Evolutionary conservation across 148 eudicot genomes (phyloP).

Genomic region (Vaccinium macrocarpon): DNA sequence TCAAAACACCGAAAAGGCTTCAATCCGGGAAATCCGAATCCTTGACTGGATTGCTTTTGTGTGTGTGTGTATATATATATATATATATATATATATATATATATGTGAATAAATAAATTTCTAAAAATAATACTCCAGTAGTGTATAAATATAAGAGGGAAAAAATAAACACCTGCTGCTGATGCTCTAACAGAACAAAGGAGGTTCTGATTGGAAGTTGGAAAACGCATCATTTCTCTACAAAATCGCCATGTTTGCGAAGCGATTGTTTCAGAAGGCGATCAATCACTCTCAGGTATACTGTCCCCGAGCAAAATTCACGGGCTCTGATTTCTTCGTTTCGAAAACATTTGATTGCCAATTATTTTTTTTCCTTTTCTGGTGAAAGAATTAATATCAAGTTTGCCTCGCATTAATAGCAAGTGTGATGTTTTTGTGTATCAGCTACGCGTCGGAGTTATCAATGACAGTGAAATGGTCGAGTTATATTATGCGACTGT

Average conservation of each 20-base stretch:
- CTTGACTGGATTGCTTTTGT: no score
- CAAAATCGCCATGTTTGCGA: slow-evolving; percentile 35
- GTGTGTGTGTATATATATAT: no score
- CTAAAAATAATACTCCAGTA: no score
- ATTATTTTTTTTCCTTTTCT: no score
- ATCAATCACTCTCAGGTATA: slow-evolving; percentile 17
- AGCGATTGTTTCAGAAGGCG: slow-evolving; percentile 38
- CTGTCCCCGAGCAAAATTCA: background rate
- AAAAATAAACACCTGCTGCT: background rate
- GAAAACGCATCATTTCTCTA: background rate
- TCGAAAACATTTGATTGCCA: background rate
- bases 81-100: no score
- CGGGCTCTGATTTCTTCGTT: background rate
- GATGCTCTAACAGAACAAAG: background rate
- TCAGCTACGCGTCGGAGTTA: background rate
- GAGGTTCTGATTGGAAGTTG: background rate
- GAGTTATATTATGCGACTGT: no score
- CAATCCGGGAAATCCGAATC: no score
- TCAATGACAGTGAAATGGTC: background rate
- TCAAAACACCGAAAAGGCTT: no score
- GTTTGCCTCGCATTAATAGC: background rate
- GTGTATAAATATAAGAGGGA: background rate
- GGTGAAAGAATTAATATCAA: background rate
- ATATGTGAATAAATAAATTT: no score
- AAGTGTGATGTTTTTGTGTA: background rate